These are phyloP conservation scores for Fagus crenata DNA, from an alignment of 306 rosid species.

Conservation along the genomic window DNA sequence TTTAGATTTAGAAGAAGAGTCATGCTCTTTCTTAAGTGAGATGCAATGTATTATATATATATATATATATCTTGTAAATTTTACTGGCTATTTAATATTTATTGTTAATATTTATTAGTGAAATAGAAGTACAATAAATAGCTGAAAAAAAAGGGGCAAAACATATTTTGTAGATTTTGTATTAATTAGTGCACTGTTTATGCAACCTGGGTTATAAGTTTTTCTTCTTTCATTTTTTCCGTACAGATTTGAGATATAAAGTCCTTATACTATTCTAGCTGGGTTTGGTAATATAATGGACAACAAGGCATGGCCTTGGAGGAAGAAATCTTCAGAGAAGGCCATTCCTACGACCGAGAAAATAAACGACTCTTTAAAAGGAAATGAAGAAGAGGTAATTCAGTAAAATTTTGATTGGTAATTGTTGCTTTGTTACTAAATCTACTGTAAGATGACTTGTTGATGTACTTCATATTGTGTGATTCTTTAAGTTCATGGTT, in stretches of 20 bases:
- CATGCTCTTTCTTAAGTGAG: background rate
- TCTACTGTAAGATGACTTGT: background rate
- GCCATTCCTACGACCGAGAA: constrained; percentile 42
- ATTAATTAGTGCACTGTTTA: no score
- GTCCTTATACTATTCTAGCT: constrained; percentile 24
- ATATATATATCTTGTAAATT: no score
- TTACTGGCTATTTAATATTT: no score
- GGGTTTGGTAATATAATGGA: constrained; percentile 51
- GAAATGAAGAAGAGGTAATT: constrained; percentile 66
- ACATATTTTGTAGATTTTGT: no score
- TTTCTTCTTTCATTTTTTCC: background rate
- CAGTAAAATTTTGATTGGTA: background rate
- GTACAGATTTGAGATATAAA: constrained; percentile 37
- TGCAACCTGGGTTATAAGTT: constrained; percentile 1
- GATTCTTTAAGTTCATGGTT: background rate
- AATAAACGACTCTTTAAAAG: constrained; percentile 36
- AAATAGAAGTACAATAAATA: no score
- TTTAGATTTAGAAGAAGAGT: background rate
- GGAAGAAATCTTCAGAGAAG: constrained; percentile 77
- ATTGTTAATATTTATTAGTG: no score
- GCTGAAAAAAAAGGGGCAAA: no score
- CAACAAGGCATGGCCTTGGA: constrained; percentile 79
- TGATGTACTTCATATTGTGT: background rate
- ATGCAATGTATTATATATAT: no score
- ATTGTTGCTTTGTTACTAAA: background rate